Base-by-base conservation (phyloP, 2,329 filamentous ascomycete species). In the Colletotrichum chrysophilum region DNA sequence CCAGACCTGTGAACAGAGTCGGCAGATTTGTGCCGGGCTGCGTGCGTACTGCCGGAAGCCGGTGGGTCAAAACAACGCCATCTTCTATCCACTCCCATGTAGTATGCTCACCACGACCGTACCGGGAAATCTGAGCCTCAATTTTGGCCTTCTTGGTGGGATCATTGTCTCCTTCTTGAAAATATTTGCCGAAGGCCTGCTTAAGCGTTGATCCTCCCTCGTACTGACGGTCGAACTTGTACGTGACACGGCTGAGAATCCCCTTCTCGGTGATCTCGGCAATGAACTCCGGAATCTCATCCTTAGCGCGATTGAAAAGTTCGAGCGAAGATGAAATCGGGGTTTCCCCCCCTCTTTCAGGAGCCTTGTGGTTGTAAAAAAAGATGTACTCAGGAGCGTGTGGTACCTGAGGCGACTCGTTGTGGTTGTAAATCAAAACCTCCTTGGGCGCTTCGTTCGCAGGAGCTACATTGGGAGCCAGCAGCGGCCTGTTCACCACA, bases 381-480 rank as follows among this genome's bases (percentile, higher is more conserved):
- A 89, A 88, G 65, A 89, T 86, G 74, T 89, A 89, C 75, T 87
- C 88, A 1, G 88, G 88, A 1, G 87, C 86, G 74, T 89, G 88
- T 2, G 88, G 88, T 0, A 89, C 87, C 76, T 89, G 87, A 0
- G 86, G 86, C 0, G 86, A 88, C 76, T 89, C 88, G 75, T 89
- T 89, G 80, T 89, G 88, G 77, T 84, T 88, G 78, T 88, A 89
- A 55, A 89, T 88, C 9, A 85, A 80, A 1, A 88, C 85, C 65
- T 87, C 84, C 76, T 87, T 87, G 2, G 87, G 86, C 4, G 87
- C 83, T 78, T 89, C 86, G 71, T 88, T 89, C 5, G 88, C 88
- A 0, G 87, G 87, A 6, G 62, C 70, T 14, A 72, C 62, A 1
- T 72, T 72, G 5, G 52, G 48, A 16, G 62, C 62, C 18, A 67